Conservation (phyloP, 75 land plant genomes). For the Chamaecyparis obtusa region DNA sequence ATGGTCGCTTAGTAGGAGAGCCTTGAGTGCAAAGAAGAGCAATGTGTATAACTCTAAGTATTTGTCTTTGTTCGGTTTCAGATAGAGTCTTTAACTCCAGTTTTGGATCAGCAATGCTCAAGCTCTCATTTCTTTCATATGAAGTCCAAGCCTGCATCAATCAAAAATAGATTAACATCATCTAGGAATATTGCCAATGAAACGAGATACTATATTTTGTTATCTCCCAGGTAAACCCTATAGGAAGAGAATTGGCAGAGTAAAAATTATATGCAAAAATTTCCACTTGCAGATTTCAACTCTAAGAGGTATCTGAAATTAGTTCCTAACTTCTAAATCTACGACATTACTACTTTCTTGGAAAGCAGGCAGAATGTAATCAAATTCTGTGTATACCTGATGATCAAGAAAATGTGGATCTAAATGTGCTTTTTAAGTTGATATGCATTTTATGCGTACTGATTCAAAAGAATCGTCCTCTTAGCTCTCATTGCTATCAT, state of each 20-base stretch:
- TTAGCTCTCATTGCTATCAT: too few relatives aligned
- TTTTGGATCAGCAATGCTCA: conserved; percentile 21
- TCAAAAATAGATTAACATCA: neutral
- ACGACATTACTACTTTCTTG: too few relatives aligned
- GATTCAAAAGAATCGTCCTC: too few relatives aligned
- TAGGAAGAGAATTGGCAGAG: neutral
- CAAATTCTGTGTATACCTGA: too few relatives aligned
- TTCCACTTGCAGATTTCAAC: neutral
- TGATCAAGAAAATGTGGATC: too few relatives aligned
- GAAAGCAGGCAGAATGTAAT: too few relatives aligned
- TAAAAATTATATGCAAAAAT: neutral
- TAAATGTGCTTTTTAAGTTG: too few relatives aligned
- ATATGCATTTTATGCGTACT: too few relatives aligned
- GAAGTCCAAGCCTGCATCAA: conserved; percentile 33
- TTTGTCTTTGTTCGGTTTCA: conserved; percentile 15
- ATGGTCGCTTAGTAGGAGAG: conserved; percentile 25
- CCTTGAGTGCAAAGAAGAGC: conserved; percentile 48
- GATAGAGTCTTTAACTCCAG: neutral
- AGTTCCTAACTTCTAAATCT: too few relatives aligned
- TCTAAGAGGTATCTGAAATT: too few relatives aligned
- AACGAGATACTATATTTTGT: too few relatives aligned
- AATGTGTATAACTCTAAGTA: conserved; percentile 20
- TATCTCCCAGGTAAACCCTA: neutral
- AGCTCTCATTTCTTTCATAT: conserved; percentile 21
- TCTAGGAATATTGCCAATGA: too few relatives aligned